Percentiles rank a stretch among this genome's conserved stretches.
phyloP scores from a whole-genome alignment of 2,329 filamentous ascomycete genomes.

The Penicillium polonicum region DNA sequence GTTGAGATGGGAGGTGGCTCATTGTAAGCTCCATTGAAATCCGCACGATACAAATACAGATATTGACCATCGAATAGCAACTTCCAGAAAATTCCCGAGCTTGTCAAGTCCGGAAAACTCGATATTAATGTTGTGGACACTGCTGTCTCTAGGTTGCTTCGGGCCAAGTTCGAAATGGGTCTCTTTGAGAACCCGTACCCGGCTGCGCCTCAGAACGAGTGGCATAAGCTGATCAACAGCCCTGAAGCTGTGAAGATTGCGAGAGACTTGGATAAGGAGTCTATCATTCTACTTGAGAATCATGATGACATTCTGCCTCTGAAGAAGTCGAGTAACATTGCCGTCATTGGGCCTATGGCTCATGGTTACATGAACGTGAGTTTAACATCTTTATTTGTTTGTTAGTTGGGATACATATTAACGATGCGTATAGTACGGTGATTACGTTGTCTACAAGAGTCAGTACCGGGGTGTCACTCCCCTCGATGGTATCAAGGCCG shows the following conservation, averaged over 20 bases:
- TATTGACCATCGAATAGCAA: constrained; percentile 44
- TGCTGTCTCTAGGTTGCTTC: constrained; percentile 64
- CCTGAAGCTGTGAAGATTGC: constrained; percentile 58
- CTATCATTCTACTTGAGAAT: constrained; percentile 61
- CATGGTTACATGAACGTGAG: constrained; percentile 67
- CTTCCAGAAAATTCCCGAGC: constrained; percentile 63
- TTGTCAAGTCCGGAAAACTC: constrained; percentile 62
- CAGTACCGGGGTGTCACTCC: constrained; percentile 67
- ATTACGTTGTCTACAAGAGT: constrained; percentile 68
- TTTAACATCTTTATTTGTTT: constrained; percentile 14
- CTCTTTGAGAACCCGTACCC: constrained; percentile 70
- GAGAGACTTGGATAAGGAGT: constrained; percentile 63
- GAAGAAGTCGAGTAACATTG: constrained; percentile 65
- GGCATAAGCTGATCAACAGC: constrained; percentile 61
- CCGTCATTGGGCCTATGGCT: constrained; percentile 74
- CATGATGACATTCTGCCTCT: constrained; percentile 55
- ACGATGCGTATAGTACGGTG: constrained; percentile 56
- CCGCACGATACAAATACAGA: neutral
- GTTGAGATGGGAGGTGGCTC: constrained; percentile 75
- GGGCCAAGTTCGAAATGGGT: constrained; percentile 67
- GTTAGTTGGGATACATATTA: neutral
- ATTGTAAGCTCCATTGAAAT: constrained; percentile 42
- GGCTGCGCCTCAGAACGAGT: constrained; percentile 56
- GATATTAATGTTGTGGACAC: constrained; percentile 60
- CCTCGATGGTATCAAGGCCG: constrained; percentile 64